These are phyloP conservation scores for Salix udensis DNA, from an alignment of 345 rosid genomes.

Conservation along the genomic window DNA sequence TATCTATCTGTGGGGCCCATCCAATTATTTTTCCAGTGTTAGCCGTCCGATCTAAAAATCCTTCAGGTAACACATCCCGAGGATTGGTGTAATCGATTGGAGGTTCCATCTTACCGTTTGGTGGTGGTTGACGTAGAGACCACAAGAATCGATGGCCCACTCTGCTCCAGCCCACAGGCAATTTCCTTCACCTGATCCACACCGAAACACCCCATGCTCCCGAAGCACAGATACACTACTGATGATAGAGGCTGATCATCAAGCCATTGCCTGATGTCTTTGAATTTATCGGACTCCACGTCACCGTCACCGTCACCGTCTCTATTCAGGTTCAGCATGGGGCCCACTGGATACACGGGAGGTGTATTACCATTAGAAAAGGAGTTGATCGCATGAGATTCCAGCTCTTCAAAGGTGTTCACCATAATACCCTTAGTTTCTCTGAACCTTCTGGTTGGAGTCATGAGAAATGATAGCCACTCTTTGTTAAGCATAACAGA, in stretches of 20 bases:
- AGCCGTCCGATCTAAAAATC: not conserved
- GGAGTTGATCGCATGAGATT: not conserved
- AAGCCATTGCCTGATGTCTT: constrained; percentile 15
- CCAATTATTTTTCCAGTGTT: constrained; percentile 1
- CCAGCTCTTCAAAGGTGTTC: constrained; percentile 14
- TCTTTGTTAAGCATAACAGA: not conserved
- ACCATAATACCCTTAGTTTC: not conserved
- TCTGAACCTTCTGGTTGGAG: not conserved
- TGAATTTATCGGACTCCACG: not conserved
- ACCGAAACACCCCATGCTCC: constrained; percentile 15
- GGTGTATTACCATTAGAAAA: not conserved
- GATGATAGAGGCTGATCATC: constrained; percentile 14
- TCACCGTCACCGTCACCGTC: not conserved
- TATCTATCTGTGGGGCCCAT: not conserved
- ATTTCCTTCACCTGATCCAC: constrained; percentile 16
- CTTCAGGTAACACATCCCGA: not conserved
- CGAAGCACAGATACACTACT: constrained; percentile 19
- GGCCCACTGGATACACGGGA: constrained; percentile 10
- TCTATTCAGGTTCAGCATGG: not conserved
- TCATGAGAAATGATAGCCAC: not conserved
- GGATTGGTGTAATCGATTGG: not conserved
- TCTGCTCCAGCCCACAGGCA: not conserved
- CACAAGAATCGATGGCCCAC: constrained; percentile 19
- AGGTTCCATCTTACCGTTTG: not conserved
- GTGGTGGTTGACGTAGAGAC: constrained; percentile 14